Percentiles rank a stretch among this genome's conserved stretches.
These are phyloP conservation scores for Urostyla sp. DNA, from an alignment of 73 alveolate genomes.

Conservation along the genomic window DNA sequence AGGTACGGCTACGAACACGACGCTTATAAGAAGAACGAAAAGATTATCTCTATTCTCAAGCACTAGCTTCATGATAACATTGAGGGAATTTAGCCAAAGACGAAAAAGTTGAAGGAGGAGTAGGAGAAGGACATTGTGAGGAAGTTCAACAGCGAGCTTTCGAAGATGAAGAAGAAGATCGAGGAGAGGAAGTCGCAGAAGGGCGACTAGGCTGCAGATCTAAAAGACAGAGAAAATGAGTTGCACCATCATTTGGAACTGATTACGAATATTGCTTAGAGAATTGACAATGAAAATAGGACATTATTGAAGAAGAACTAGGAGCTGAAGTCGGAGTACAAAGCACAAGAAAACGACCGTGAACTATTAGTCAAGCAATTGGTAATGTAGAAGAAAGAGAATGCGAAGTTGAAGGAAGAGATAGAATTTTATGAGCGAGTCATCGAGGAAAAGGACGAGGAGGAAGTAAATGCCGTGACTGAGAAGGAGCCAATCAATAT, in stretches of 20 bases:
- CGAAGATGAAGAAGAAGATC: slow-evolving; percentile 66
- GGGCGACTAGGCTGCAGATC: slow-evolving; percentile 70
- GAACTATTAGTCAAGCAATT: slow-evolving; percentile 67
- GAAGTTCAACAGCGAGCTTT: slow-evolving; percentile 68
- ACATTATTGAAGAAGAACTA: slow-evolving; percentile 72
- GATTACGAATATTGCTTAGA: slow-evolving; percentile 69
- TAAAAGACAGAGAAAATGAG: slow-evolving; percentile 79
- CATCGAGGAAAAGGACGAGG: slow-evolving; percentile 64
- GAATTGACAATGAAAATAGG: slow-evolving; percentile 77
- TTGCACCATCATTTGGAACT: slow-evolving; percentile 71
- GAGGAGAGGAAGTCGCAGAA: slow-evolving; percentile 70
- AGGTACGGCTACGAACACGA: slow-evolving; percentile 72
- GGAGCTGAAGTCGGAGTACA: slow-evolving; percentile 72
- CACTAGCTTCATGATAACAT: slow-evolving; percentile 62
- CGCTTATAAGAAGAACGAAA: slow-evolving; percentile 65
- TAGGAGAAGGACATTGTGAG: slow-evolving; percentile 77
- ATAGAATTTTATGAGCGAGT: slow-evolving; percentile 56
- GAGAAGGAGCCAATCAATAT: slow-evolving; percentile 10
- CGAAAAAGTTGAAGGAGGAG: slow-evolving; percentile 69
- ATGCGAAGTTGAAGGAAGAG: slow-evolving; percentile 73
- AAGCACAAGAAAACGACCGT: slow-evolving; percentile 76
- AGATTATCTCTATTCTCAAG: slow-evolving; percentile 53
- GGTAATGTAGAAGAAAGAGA: slow-evolving; percentile 74
- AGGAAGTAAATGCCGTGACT: slow-evolving; percentile 48
- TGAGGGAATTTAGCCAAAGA: slow-evolving; percentile 71